Conservation (phyloP, 176 grass and related monocot genomes). For the Triticum turgidum region DNA sequence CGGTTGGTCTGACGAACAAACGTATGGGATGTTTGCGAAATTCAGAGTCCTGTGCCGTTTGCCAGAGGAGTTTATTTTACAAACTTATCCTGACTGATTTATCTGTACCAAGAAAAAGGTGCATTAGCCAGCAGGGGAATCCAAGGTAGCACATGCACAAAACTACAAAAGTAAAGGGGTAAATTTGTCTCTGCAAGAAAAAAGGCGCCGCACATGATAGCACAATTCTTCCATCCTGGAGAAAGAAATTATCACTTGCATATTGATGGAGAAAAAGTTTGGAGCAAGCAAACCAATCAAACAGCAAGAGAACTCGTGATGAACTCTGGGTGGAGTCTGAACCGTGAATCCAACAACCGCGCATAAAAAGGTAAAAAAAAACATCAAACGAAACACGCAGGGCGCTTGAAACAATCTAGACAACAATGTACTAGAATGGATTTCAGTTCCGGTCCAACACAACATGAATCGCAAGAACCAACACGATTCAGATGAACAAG, state of each 20-base stretch:
- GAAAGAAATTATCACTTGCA: background rate
- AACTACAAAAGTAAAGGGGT: conserved; percentile 47
- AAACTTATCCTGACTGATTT: conserved; percentile 40
- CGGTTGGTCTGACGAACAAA: conserved; percentile 11
- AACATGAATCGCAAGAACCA: background rate
- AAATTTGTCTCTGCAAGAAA: conserved; percentile 37
- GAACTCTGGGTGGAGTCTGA: background rate
- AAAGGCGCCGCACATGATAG: conserved; percentile 19
- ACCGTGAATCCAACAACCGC: conserved; percentile 20
- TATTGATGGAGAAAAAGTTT: background rate
- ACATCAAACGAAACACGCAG: background rate
- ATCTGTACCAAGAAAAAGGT: conserved; percentile 44
- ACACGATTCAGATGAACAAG: background rate
- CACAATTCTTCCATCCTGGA: conserved; percentile 28
- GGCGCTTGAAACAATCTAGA: background rate
- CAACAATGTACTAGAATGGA: conserved; percentile 39
- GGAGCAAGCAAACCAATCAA: conserved; percentile 27
- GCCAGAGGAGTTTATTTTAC: conserved; percentile 40
- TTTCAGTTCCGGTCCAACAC: background rate
- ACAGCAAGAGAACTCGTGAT: conserved; percentile 24
- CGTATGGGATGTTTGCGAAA: background rate
- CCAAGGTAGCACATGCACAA: conserved; percentile 41
- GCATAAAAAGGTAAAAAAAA: background rate
- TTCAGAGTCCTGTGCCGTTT: conserved; percentile 29
- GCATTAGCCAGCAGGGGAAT: conserved; percentile 24